A percentile compares a stretch with the other conserved stretches of the same genome.
These are phyloP conservation scores for Populus ilicifolia DNA, from an alignment of 345 rosid genomes.

Conservation along the genomic window DNA sequence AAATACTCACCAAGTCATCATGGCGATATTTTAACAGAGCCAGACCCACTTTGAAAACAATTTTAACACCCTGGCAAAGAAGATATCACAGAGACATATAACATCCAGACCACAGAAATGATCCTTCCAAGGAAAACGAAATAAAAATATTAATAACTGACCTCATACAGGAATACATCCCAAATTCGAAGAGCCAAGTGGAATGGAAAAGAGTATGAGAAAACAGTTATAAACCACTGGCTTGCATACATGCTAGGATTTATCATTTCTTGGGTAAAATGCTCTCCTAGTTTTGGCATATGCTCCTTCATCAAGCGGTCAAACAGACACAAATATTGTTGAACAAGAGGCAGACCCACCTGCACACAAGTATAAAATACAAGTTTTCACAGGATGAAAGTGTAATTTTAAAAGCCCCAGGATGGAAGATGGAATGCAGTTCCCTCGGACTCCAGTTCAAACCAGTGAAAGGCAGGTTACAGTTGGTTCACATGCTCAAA, in stretches of 20 bases:
- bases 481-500: background rate
- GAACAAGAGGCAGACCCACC: conserved; percentile 96
- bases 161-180: conserved; percentile 97
- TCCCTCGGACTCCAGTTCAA: background rate
- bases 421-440: background rate
- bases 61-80: conserved; percentile 71
- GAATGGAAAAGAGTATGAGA: conserved; percentile 91
- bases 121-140: background rate
- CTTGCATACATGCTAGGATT: conserved; percentile 99
- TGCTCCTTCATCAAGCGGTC: conserved; percentile 71
- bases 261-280: conserved; percentile 81
- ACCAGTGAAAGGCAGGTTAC: background rate
- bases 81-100: background rate
- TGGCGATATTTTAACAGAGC: conserved; percentile 73
- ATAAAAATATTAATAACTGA: conserved; percentile 22
- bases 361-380: conserved; percentile 17
- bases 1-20: conserved; percentile 69
- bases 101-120: background rate
- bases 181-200: conserved; percentile 89
- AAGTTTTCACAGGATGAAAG: background rate
- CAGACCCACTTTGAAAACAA: conserved; percentile 93
- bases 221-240: conserved; percentile 98
- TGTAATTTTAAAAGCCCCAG: background rate
- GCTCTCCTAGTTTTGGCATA: conserved; percentile 89
- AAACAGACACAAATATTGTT: conserved; percentile 75